These are phyloP conservation scores for Penicillium steckii DNA, from an alignment of 495 filamentous ascomycete genomes.

Conservation along the genomic window DNA sequence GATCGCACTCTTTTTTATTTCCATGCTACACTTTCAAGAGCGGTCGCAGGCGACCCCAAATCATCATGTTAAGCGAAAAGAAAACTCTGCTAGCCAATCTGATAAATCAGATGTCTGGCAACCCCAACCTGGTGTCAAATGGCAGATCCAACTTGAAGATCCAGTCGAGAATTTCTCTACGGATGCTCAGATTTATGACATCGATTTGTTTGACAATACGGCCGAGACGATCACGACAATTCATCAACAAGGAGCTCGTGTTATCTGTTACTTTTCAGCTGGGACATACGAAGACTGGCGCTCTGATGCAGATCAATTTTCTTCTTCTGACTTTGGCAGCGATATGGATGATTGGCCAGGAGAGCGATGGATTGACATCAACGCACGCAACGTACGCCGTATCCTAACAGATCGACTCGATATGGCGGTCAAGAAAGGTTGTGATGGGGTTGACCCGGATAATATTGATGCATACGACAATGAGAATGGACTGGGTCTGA, in stretches of 20 bases:
- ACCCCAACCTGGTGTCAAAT: slow-evolving; percentile 10
- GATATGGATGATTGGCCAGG: slow-evolving; percentile 59
- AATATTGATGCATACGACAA: slow-evolving; percentile 67
- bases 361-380: slow-evolving; percentile 65
- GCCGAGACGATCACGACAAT: slow-evolving; percentile 7
- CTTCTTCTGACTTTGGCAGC: slow-evolving; percentile 48
- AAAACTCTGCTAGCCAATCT: background rate
- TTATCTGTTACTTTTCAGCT: slow-evolving; percentile 75
- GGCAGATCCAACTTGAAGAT: slow-evolving; percentile 12
- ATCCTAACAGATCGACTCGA: slow-evolving; percentile 61
- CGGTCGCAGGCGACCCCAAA: no score
- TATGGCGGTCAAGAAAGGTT: slow-evolving; percentile 57
- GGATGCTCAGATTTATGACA: slow-evolving; percentile 10
- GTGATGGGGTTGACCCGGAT: slow-evolving; percentile 71
- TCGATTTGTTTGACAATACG: slow-evolving; percentile 14
- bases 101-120: slow-evolving; percentile 5
- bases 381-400: slow-evolving; percentile 51
- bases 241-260: slow-evolving; percentile 17
- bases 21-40: no score
- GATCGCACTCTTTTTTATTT: no score
- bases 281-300: slow-evolving; percentile 63
- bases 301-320: slow-evolving; percentile 54
- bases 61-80: background rate
- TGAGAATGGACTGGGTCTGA: slow-evolving; percentile 56
- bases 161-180: slow-evolving; percentile 6